A percentile compares a stretch with the other conserved stretches of the same genome.
These are phyloP conservation scores for Carallia pectinifolia DNA, from an alignment of 345 rosid genomes.

Conservation along the genomic window DNA sequence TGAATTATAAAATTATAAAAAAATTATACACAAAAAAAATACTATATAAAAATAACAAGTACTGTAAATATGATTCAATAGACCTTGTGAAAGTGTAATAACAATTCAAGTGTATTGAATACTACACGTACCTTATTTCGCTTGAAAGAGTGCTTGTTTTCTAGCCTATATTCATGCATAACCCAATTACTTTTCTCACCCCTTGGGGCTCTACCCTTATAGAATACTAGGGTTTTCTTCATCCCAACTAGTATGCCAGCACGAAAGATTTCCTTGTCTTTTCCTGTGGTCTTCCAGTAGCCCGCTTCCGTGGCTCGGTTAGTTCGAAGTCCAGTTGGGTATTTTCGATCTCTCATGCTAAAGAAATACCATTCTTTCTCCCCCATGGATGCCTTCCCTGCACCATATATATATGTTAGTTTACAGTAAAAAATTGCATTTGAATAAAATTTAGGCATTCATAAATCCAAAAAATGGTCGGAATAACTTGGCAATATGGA, in stretches of 20 bases:
- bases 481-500: no score
- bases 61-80: no score
- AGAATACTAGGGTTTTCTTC: constrained; percentile 98
- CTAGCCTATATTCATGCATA: constrained; percentile 92
- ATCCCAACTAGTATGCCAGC: constrained; percentile 69
- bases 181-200: constrained; percentile 99
- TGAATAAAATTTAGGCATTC: no score
- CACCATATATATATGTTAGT: not conserved
- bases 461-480: no score
- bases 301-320: constrained; percentile 95
- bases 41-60: no score
- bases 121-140: constrained; percentile 47
- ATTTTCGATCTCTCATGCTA: constrained; percentile 78
- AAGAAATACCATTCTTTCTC: constrained; percentile 98
- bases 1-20: no score
- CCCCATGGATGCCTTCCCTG: constrained; percentile 95
- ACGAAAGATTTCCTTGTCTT: constrained; percentile 76
- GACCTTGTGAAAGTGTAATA: no score
- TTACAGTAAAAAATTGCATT: no score
- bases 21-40: no score
- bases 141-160: constrained; percentile 65
- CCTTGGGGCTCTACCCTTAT: constrained; percentile 84
- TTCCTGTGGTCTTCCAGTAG: constrained; percentile 95
- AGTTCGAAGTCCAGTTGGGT: constrained; percentile 95
- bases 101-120: no score